Evolutionary conservation across 257 asterid genomes (phyloP).

Genomic region (Ilex asprella): DNA sequence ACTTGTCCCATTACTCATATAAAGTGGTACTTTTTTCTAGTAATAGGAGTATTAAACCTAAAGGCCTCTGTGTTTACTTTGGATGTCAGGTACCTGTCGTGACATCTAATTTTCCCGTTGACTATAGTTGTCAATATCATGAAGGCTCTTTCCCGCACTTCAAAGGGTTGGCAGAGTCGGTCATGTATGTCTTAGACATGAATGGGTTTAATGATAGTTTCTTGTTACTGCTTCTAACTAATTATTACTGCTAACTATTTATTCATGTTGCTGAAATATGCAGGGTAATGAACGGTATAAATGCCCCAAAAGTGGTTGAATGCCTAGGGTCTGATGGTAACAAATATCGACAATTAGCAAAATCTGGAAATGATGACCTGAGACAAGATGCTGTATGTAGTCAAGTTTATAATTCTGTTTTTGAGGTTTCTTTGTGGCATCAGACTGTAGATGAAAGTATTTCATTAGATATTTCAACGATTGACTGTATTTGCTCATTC

Average conservation of each 20-base stretch:
- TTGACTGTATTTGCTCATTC: too few species aligned
- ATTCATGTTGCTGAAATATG: constrained; percentile 18
- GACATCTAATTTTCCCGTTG: constrained; percentile 81
- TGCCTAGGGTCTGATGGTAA: constrained; percentile 93
- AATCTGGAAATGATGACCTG: constrained; percentile 98
- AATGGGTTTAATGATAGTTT: not conserved
- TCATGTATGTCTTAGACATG: constrained; percentile 51
- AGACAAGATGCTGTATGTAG: constrained; percentile 95
- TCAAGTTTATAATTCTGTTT: constrained; percentile 12
- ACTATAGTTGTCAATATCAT: constrained; percentile 72
- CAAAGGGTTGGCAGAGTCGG: constrained; percentile 84
- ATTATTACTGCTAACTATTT: constrained; percentile 16
- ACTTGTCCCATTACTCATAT: not conserved
- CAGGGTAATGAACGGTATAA: constrained; percentile 96
- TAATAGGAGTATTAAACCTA: not conserved
- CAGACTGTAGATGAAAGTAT: too few species aligned
- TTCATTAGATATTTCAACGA: too few species aligned
- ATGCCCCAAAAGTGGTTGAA: constrained; percentile 98
- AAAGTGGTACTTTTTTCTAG: not conserved
- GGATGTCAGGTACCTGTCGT: constrained; percentile 84
- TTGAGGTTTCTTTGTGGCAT: too few species aligned
- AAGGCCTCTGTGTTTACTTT: not conserved
- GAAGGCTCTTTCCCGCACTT: constrained; percentile 90
- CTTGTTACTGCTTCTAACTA: not conserved
- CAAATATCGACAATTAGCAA: constrained; percentile 88